Conservation (phyloP, 2,329 filamentous ascomycete genomes). For the Claviceps cyperi region DNA sequence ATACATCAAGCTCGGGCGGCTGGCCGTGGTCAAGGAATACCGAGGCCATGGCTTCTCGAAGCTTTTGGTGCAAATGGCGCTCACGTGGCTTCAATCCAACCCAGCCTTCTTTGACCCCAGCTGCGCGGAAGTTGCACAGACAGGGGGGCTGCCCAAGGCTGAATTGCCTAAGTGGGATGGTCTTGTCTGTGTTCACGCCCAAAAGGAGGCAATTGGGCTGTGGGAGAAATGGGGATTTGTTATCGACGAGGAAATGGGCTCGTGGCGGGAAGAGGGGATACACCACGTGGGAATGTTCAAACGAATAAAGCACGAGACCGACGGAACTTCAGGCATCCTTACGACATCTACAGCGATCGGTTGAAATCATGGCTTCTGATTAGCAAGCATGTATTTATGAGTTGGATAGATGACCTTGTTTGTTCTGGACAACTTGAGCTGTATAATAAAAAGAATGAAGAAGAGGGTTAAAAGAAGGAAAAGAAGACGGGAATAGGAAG, state of each 20-base stretch:
- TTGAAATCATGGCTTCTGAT: neutral
- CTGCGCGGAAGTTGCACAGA: conserved; percentile 27
- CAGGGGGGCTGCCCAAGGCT: conserved; percentile 23
- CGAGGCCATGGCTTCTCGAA: conserved; percentile 51
- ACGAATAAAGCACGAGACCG: conserved; percentile 19
- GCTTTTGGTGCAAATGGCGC: conserved; percentile 50
- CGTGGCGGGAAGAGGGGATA: conserved; percentile 75
- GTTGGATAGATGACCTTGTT: neutral
- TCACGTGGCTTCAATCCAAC: conserved; percentile 54
- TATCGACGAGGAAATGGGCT: conserved; percentile 57
- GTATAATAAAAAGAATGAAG: too few species aligned
- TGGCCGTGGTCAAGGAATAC: conserved; percentile 55
- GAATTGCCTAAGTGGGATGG: conserved; percentile 54
- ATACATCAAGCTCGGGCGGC: conserved; percentile 68
- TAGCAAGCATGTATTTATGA: neutral
- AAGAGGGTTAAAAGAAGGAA: neutral
- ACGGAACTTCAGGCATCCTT: neutral
- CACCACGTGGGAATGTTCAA: conserved; percentile 72
- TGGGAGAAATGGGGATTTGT: conserved; percentile 64
- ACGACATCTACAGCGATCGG: neutral
- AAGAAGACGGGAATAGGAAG: neutral
- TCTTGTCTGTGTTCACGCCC: conserved; percentile 66
- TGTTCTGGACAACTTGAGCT: too few species aligned
- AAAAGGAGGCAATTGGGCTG: conserved; percentile 46
- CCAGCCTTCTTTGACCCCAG: conserved; percentile 38